Evolutionary conservation across 140 eudicot genomes (phyloP), one percentile per base, ranked within the genome.

Genomic region (Stevia rebaudiana): DNA sequence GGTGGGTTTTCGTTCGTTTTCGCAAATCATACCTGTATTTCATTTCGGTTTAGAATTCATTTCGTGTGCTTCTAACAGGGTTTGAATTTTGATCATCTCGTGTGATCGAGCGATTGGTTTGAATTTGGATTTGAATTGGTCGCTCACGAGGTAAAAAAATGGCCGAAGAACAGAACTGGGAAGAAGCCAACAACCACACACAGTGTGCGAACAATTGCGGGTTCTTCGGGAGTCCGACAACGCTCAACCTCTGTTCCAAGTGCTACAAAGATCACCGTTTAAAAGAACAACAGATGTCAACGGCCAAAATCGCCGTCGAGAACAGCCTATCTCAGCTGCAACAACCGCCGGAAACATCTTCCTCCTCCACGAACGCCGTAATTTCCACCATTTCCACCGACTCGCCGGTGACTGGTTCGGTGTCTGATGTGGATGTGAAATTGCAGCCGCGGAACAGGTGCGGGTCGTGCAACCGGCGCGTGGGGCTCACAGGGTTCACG

Each of bases 101-200:
- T 28, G 33, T 35, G 1, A 39, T 39, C 12, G 55, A 48, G 55
- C 55, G 55, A 21, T 24, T 52, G 36, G 11, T 28, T 23, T 28
- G 19, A 52, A 25, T 16, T 9, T 28, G 11, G 6, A 33, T 33
- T 33, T 33, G 37, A 25, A 54, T 28, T 40, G 40, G 13, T 54
- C 61, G 61, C 61, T 54, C 61, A 54, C 60, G 60, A 54, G 22
- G 2, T 1, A 17, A 19, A 0, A 37, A 11, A 18, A 84, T 84
- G 91, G 84, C 82, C 2, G 86, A 75, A 76, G 91, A 84, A 55
- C 91, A 84, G 36, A 78, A 72, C 50, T 75, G 70, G 83, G 86
- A 82, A 42, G 83, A 80, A 22, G 66, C 83, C 1, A 78, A 60
- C 68, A 76, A 77, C 11, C 82, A 73, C 74, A 81, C 55, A 49